A percentile compares a stretch with the other conserved stretches of the same genome.
phyloP scores from a whole-genome alignment of 331 rosid species.

The Phaseolus coccineus region DNA sequence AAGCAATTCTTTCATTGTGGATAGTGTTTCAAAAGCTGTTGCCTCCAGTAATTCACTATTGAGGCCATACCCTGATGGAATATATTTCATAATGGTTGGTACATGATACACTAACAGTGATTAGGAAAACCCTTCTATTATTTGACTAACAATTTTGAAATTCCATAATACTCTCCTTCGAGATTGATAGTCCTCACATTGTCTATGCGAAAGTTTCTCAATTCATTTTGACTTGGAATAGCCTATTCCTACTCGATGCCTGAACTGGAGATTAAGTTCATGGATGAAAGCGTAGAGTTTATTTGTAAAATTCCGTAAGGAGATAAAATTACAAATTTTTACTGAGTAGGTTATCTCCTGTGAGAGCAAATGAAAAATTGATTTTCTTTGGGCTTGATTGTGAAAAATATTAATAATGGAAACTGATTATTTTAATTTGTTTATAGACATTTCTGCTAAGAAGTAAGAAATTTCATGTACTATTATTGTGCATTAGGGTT shows the following conservation, averaged over 20 bases:
- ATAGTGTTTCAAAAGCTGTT: slow-evolving; percentile 5
- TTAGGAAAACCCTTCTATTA: slow-evolving; percentile 23
- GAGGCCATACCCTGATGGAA: neutral
- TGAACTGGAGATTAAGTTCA: slow-evolving; percentile 5
- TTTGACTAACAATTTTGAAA: slow-evolving; percentile 24
- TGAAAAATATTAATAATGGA: neutral
- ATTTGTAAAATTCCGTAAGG: neutral
- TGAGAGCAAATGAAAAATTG: neutral
- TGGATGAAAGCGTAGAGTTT: neutral
- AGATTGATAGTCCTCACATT: slow-evolving; percentile 5
- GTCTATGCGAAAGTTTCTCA: neutral
- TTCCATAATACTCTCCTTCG: neutral
- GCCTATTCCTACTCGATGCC: neutral
- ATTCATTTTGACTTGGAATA: slow-evolving; percentile 1
- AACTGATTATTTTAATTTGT: neutral
- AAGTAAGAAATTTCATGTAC: slow-evolving; percentile 1
- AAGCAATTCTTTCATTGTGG: neutral
- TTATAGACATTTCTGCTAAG: neutral
- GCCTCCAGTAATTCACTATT: neutral
- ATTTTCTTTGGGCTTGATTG: neutral
- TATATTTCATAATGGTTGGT: slow-evolving; percentile 21
- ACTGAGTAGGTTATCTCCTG: neutral
- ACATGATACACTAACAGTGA: slow-evolving; percentile 2
- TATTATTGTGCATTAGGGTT: neutral
- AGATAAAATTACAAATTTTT: neutral